Percentiles rank a stretch among this genome's conserved stretches.
Evolutionary conservation across 1,284 basidiomycete genomes (phyloP).

Genomic region (Exobasidium rhododendri): DNA sequence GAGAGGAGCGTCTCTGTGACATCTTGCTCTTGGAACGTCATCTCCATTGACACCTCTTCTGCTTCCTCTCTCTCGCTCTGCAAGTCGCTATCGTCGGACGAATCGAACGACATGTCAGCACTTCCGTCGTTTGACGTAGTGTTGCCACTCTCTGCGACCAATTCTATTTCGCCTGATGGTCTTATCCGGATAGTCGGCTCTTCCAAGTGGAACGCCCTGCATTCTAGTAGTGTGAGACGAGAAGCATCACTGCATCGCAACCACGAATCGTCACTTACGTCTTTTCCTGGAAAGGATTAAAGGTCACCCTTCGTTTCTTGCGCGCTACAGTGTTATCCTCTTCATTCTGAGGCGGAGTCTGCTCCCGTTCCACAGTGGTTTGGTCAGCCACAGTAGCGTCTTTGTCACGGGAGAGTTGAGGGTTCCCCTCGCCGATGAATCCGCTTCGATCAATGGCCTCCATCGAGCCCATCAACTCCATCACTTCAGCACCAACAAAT

Average conservation of each 20-base stretch:
- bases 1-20: conserved; percentile 26
- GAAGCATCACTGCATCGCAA: conserved; percentile 10
- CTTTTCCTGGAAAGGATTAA: conserved; percentile 21
- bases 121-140: neutral
- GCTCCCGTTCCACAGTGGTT: neutral
- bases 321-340: conserved; percentile 7
- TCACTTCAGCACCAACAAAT: conserved; percentile 1
- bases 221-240: neutral
- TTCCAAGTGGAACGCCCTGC: conserved; percentile 22
- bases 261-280: conserved; percentile 15
- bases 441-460: neutral
- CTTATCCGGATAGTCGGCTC: conserved; percentile 36
- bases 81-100: conserved; percentile 5
- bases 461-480: conserved; percentile 2
- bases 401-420: neutral
- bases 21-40: neutral
- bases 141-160: neutral
- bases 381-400: neutral
- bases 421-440: neutral
- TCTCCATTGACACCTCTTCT: conserved; percentile 1
- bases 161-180: conserved; percentile 18
- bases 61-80: conserved; percentile 11
- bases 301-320: conserved; percentile 27
- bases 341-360: neutral
- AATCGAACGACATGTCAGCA: neutral